Evolutionary conservation across 495 filamentous ascomycete genomes (phyloP).

Genomic region (Talaromyces thailandensis): DNA sequence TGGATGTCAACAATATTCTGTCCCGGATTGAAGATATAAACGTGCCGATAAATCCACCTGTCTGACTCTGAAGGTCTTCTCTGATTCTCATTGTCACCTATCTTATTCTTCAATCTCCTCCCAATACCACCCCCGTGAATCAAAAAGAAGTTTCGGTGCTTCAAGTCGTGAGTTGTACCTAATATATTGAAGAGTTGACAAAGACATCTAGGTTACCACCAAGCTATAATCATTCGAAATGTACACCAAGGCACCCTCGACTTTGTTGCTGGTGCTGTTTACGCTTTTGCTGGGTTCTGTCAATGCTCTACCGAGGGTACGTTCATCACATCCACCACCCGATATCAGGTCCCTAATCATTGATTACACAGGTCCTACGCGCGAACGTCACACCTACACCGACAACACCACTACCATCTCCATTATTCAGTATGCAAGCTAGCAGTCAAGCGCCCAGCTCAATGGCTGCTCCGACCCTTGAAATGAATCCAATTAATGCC

Average conservation of each 20-base stretch:
- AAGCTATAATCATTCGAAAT: background rate
- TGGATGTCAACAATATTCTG: background rate
- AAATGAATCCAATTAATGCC: background rate
- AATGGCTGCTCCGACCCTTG: background rate
- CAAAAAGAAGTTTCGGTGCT: background rate
- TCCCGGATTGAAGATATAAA: background rate
- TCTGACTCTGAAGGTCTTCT: background rate
- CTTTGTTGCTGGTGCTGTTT: background rate
- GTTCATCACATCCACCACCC: background rate
- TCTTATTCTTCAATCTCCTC: background rate
- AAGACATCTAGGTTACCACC: background rate
- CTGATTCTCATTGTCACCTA: background rate
- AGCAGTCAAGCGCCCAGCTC: background rate
- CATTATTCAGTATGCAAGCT: background rate
- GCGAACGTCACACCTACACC: background rate
- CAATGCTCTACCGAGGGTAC: slow-evolving; percentile 1
- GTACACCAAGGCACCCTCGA: background rate
- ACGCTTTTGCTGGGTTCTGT: background rate
- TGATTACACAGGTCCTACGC: background rate
- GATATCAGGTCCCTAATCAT: background rate
- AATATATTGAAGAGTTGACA: background rate
- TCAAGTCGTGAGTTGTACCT: background rate
- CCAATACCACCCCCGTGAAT: background rate
- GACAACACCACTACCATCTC: background rate
- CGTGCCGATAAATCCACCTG: background rate